These are phyloP conservation scores for Pythium monospermum DNA, from an alignment of 352 stramenopile genomes.

Conservation along the genomic window DNA sequence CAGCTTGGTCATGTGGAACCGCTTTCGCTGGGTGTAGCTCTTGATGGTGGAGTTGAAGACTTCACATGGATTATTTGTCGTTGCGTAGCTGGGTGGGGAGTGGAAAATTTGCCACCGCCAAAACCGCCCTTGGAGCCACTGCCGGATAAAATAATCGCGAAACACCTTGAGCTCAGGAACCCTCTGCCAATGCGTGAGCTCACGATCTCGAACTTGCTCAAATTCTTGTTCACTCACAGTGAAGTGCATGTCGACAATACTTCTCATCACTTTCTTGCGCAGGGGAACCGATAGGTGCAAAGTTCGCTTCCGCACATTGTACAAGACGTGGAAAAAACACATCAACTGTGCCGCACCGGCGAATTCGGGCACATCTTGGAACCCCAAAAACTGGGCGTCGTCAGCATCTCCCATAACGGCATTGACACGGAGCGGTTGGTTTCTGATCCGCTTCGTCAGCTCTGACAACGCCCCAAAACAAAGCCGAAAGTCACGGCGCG, in stretches of 20 bases:
- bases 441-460: background rate
- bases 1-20: constrained; percentile 14
- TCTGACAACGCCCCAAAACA: background rate
- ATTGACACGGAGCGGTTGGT: background rate
- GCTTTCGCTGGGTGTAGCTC: background rate
- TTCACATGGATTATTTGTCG: constrained; percentile 19
- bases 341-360: background rate
- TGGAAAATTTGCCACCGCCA: constrained; percentile 22
- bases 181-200: background rate
- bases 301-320: constrained; percentile 14
- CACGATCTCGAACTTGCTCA: constrained; percentile 1
- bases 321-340: constrained; percentile 14
- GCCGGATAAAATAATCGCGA: constrained; percentile 1
- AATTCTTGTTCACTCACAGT: background rate
- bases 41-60: constrained; percentile 19
- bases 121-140: constrained; percentile 6
- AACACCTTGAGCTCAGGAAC: background rate
- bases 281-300: background rate
- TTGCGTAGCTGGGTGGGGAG: constrained; percentile 3
- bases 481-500: background rate
- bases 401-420: background rate
- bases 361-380: background rate
- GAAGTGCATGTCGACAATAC: constrained; percentile 11
- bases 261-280: background rate
- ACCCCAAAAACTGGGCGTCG: background rate